Evolutionary conservation across 139 green algal species (phyloP), one percentile per base, ranked within the genome.

Genomic region (Eudorina sp.): DNA sequence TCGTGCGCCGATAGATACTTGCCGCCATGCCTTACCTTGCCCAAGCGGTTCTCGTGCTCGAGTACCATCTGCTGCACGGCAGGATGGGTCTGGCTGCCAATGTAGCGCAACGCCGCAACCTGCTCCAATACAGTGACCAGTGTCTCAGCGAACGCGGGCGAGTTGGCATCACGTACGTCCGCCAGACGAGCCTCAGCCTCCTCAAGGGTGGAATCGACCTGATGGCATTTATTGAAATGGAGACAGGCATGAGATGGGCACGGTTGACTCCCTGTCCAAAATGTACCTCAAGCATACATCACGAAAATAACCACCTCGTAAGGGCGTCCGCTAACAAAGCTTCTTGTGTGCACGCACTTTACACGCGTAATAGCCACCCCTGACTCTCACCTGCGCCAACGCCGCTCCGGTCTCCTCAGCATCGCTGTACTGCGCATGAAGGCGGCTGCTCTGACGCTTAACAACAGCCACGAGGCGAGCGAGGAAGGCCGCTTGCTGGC

Each of bases 41-140:
- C 53, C 53, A 92, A 74, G 46, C 83, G 62, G 58, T 73, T 48
- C 60, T 92, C 89, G 75, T 92, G 89, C 7, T 83, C 31, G 62
- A 92, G 31, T 75, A 92, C 60, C 89, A 92, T 92, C 89, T 92
- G 89, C 46, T 89, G 89, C 25, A 92, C 72, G 14, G 89, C 89
- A 9, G 89, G 89, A 66, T 92, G 89, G 29, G 83, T 92, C 76
- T 92, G 89, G n/a, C 70, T 87, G 55, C 89, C 89, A 36, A 92
- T 92, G 64, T 75, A 89, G 48, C 89, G 83, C 53, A 92, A 75
- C 66, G 83, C 64, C 6, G 89, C 89, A 16, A 92, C 89, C 83
- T 92, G 89, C 27, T 92, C 89, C 74, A 92, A 64, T 0, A 92
- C 82, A 3, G 75, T 78, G 6, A 89, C 53, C 23, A 92, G 76